Percentiles rank a stretch among this genome's conserved stretches.
phyloP scores from a whole-genome alignment of 768 basidiomycete genomes.

The Neoboletus subvelutipes region DNA sequence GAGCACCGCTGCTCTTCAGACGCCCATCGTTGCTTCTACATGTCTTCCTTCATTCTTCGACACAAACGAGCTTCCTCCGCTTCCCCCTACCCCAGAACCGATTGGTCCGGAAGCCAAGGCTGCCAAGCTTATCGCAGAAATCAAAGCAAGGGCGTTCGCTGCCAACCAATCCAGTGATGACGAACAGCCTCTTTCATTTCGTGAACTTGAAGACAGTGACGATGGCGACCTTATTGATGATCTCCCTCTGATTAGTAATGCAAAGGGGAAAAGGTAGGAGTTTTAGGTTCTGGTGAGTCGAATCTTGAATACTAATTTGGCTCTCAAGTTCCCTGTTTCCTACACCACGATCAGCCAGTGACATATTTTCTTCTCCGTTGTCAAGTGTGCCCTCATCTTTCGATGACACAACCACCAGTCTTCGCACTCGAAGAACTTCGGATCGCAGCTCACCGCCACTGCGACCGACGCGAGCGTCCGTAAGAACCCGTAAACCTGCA shows the following conservation, averaged over 20 bases:
- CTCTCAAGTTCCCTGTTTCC: constrained; percentile 9
- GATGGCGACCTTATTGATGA: constrained; percentile 43
- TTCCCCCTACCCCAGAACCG: constrained; percentile 33
- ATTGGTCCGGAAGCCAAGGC: constrained; percentile 44
- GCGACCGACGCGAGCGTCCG: constrained; percentile 15
- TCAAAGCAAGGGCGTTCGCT: constrained; percentile 61
- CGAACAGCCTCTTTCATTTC: constrained; percentile 32
- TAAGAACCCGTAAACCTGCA: constrained; percentile 19
- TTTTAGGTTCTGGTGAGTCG: neutral
- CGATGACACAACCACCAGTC: neutral
- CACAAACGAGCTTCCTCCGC: constrained; percentile 19
- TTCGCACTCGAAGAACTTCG: neutral
- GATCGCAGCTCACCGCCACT: constrained; percentile 4
- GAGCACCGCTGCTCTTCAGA: constrained; percentile 9
- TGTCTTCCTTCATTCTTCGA: constrained; percentile 26
- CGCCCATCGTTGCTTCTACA: constrained; percentile 12
- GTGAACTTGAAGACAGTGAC: constrained; percentile 51
- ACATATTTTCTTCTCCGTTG: constrained; percentile 22
- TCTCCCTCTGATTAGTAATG: constrained; percentile 13
- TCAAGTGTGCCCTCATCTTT: constrained; percentile 21
- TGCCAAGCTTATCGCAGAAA: constrained; percentile 58
- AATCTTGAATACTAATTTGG: neutral
- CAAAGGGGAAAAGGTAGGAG: constrained; percentile 12
- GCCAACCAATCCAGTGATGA: constrained; percentile 47
- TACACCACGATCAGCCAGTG: neutral